phyloP scores from a whole-genome alignment of 169 alveolate genomes.

The Cryptosporidium tyzzeri region DNA sequence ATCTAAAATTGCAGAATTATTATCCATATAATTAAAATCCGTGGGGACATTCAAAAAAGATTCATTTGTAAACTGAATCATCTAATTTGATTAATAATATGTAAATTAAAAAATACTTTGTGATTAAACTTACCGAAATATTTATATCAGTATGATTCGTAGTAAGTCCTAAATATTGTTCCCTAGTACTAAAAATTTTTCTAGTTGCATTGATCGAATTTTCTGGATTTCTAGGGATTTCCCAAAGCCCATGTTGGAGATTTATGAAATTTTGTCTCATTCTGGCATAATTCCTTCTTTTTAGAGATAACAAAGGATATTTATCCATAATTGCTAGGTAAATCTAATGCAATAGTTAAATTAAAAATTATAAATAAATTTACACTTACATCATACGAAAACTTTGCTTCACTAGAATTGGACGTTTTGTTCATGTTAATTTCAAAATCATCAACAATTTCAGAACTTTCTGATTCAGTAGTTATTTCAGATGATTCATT shows the following conservation, averaged over 20 bases:
- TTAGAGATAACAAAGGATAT: constrained; percentile 3
- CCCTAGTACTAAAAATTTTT: constrained; percentile 26
- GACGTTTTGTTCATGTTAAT: background rate
- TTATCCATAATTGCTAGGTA: constrained; percentile 9
- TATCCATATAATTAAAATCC: background rate
- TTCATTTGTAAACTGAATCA: background rate
- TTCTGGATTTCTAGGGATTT: constrained; percentile 30
- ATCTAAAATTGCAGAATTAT: background rate
- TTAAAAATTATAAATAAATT: background rate
- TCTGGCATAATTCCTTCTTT: constrained; percentile 1
- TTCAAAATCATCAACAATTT: background rate
- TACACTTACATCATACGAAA: constrained; percentile 14
- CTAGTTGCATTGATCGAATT: background rate
- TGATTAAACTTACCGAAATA: constrained; percentile 14
- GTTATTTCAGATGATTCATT: constrained; percentile 4
- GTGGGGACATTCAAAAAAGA: background rate
- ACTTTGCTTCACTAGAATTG: background rate
- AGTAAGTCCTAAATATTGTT: constrained; percentile 40
- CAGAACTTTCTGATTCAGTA: background rate
- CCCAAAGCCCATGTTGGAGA: background rate
- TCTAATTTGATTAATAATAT: background rate
- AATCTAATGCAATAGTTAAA: background rate
- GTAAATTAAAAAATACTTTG: background rate
- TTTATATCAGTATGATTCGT: background rate
- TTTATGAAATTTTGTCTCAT: background rate